Conservation (phyloP, 148 eudicot genomes). For the Cornus florida region DNA sequence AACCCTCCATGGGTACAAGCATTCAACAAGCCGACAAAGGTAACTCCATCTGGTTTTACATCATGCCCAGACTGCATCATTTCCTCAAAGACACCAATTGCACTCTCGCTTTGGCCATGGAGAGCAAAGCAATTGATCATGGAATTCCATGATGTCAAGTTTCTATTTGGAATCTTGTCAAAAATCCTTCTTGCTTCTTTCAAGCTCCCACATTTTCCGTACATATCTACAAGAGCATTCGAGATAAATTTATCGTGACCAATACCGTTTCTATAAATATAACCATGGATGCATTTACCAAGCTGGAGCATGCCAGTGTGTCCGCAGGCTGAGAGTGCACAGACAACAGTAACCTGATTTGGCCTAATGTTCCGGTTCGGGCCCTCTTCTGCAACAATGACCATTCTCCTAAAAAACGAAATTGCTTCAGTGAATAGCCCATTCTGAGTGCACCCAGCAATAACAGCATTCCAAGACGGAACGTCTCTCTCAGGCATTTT, state of each 20-base stretch:
- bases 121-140: constrained; percentile 76
- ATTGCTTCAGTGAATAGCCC: constrained; percentile 73
- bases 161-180: constrained; percentile 28
- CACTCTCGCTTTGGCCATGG: constrained; percentile 53
- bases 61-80: constrained; percentile 34
- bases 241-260: constrained; percentile 37
- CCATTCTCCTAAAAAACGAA: constrained; percentile 55
- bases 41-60: constrained; percentile 58
- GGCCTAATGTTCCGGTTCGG: constrained; percentile 32
- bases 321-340: constrained; percentile 68
- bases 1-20: constrained; percentile 86
- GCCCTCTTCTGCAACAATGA: constrained; percentile 11
- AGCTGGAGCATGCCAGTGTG: constrained; percentile 69
- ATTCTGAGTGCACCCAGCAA: constrained; percentile 70
- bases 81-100: constrained; percentile 58
- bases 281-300: constrained; percentile 66
- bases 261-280: constrained; percentile 40
- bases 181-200: constrained; percentile 52
- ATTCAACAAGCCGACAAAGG: constrained; percentile 68
- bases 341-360: constrained; percentile 56
- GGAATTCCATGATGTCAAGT: constrained; percentile 67
- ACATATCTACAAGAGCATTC: constrained; percentile 71
- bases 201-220: constrained; percentile 83
- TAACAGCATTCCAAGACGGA: constrained; percentile 75
- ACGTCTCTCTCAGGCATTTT: constrained; percentile 59